Percentiles rank a stretch among this genome's conserved stretches.
Conservation (phyloP, 164 flowering plant genomes). For the Santalum album region DNA sequence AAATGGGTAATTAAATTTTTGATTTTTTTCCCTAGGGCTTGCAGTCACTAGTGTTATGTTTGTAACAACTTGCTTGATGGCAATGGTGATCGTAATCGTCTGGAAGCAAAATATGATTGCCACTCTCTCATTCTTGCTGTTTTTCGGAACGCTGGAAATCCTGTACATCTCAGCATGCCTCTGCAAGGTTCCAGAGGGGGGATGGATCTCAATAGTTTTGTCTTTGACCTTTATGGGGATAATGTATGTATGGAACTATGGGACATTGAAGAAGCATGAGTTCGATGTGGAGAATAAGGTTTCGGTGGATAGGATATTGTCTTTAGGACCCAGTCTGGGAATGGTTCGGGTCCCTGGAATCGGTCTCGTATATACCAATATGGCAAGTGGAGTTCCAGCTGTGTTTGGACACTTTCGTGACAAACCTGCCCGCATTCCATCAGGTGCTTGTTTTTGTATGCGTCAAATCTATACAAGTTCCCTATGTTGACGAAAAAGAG, state of each 20-base stretch:
- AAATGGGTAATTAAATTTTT: conserved; percentile 4
- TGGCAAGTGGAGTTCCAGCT: conserved; percentile 57
- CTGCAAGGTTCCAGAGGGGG: conserved; percentile 53
- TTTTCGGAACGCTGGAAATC: conserved; percentile 55
- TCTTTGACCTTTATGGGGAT: conserved; percentile 39
- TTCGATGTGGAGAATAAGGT: conserved; percentile 65
- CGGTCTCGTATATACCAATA: conserved; percentile 47
- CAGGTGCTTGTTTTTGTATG: conserved; percentile 59
- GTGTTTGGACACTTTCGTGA: conserved; percentile 62
- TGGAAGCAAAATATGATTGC: conserved; percentile 37
- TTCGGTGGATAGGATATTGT: conserved; percentile 42
- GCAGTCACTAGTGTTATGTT: conserved; percentile 66
- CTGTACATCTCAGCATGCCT: conserved; percentile 53
- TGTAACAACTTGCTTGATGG: conserved; percentile 66
- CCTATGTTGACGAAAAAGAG: conserved; percentile 34
- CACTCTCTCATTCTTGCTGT: conserved; percentile 29
- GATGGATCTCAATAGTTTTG: conserved; percentile 57
- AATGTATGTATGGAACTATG: conserved; percentile 66
- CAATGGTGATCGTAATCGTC: conserved; percentile 41
- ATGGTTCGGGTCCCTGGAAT: conserved; percentile 69
- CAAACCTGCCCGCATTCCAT: conserved; percentile 69
- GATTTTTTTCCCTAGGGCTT: conserved; percentile 34
- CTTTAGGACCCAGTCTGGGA: conserved; percentile 57
- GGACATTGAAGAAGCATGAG: conserved; percentile 43
- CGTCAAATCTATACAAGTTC: conserved; percentile 55